phyloP scores from a whole-genome alignment of 2,329 filamentous ascomycete genomes.

The Fusarium siculi region DNA sequence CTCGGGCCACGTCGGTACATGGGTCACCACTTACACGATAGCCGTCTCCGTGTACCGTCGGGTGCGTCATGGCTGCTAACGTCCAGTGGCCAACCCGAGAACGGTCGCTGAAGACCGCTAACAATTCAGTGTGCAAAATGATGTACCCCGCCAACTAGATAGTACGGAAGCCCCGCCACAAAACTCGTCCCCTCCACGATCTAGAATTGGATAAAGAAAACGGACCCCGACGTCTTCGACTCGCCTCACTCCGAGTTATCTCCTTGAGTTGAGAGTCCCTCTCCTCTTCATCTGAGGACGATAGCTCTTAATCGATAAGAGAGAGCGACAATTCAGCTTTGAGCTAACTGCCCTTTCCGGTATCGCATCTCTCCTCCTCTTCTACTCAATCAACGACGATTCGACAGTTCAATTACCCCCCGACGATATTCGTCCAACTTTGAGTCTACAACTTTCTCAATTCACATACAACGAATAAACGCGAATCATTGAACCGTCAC shows the following conservation, averaged over 20 bases:
- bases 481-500: background rate
- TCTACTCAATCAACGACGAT: background rate
- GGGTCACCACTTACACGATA: conserved; percentile 29
- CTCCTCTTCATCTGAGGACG: background rate
- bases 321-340: background rate
- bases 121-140: conserved; percentile 2
- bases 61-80: conserved; percentile 35
- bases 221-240: conserved; percentile 11
- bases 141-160: conserved; percentile 34
- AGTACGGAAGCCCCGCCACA: conserved; percentile 42
- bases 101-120: conserved; percentile 23
- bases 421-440: conserved; percentile 27
- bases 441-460: background rate
- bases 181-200: conserved; percentile 41
- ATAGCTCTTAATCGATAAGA: conserved; percentile 19
- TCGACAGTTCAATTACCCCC: conserved; percentile 5
- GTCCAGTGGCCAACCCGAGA: conserved; percentile 23
- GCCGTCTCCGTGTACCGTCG: conserved; percentile 27
- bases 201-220: conserved; percentile 10
- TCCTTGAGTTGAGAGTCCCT: conserved; percentile 18
- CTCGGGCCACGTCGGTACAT: conserved; percentile 42
- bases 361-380: conserved; percentile 5
- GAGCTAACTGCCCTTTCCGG: conserved; percentile 2
- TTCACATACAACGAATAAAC: background rate
- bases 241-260: conserved; percentile 32